Percentiles rank a stretch among this genome's conserved stretches.
These are phyloP conservation scores for Peronospora tabacina DNA, from an alignment of 352 stramenopile species.

Conservation along the genomic window DNA sequence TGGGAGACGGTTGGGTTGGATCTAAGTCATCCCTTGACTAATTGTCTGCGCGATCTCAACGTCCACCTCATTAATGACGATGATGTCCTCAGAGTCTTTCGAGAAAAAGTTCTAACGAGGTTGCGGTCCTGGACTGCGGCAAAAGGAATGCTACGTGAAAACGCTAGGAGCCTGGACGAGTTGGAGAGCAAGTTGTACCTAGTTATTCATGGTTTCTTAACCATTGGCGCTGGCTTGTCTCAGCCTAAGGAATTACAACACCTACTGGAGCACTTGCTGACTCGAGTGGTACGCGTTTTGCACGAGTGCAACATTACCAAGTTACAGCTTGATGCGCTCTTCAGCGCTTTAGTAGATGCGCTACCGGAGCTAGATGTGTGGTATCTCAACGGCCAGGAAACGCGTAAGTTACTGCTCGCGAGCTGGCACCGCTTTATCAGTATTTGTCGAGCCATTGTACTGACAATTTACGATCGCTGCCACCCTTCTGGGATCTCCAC, in stretches of 20 bases:
- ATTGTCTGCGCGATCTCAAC: constrained; percentile 65
- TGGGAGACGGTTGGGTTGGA: constrained; percentile 53
- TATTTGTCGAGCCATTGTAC: constrained; percentile 41
- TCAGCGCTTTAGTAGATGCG: constrained; percentile 62
- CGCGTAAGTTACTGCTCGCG: constrained; percentile 40
- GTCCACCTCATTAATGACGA: constrained; percentile 68
- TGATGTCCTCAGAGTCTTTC: constrained; percentile 47
- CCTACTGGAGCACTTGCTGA: constrained; percentile 52
- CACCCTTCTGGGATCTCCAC: constrained; percentile 12
- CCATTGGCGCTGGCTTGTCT: constrained; percentile 64
- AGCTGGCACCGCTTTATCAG: constrained; percentile 73
- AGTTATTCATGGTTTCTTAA: constrained; percentile 57
- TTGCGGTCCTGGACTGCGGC: constrained; percentile 19
- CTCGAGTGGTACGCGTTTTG: constrained; percentile 49
- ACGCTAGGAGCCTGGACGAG: constrained; percentile 16
- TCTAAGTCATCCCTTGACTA: constrained; percentile 51
- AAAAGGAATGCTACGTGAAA: constrained; percentile 13
- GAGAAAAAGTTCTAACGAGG: constrained; percentile 34
- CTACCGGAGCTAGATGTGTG: constrained; percentile 56
- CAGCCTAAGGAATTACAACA: constrained; percentile 73
- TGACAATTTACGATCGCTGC: constrained; percentile 48
- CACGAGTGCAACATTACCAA: constrained; percentile 44
- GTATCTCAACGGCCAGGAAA: constrained; percentile 65
- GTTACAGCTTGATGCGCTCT: constrained; percentile 44
- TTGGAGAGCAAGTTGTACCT: constrained; percentile 52